A percentile compares a stretch with the other conserved stretches of the same genome.
Evolutionary conservation across 305 asterid genomes (phyloP).

Genomic region (Petunia hybrid): DNA sequence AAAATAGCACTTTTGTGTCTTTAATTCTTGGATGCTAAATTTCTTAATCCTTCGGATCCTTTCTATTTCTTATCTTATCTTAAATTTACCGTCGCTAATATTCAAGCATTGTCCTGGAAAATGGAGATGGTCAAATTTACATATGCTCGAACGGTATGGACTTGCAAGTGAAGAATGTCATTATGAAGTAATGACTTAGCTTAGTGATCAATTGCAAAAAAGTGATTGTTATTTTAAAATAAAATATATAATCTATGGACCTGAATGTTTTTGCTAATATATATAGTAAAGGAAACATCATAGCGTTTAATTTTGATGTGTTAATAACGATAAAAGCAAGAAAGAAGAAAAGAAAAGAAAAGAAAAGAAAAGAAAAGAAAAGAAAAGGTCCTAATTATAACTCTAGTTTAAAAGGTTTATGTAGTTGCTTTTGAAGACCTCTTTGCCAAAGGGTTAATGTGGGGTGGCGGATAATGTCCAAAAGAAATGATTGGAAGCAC

Average conservation of each 20-base stretch:
- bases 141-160: neutral
- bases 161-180: neutral
- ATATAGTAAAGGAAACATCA: neutral
- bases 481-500: slow-evolving; percentile 14
- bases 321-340: neutral
- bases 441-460: slow-evolving; percentile 8
- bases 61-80: neutral
- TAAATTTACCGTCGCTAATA: neutral
- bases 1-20: neutral
- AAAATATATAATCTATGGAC: neutral
- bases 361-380: neutral
- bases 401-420: slow-evolving; percentile 2
- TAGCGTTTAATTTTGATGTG: neutral
- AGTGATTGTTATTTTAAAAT: neutral
- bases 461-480: neutral
- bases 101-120: neutral
- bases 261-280: neutral
- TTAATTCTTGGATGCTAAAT: neutral
- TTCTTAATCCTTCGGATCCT: neutral
- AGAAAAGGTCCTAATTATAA: neutral
- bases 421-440: slow-evolving; percentile 25
- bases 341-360: neutral
- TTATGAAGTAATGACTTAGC: neutral
- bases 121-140: neutral
- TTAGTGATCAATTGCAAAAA: neutral